A percentile compares a stretch with the other conserved stretches of the same genome.
Evolutionary conservation across 1,139 yeast genomes (phyloP).

Genomic region (Kazachstania sp.): DNA sequence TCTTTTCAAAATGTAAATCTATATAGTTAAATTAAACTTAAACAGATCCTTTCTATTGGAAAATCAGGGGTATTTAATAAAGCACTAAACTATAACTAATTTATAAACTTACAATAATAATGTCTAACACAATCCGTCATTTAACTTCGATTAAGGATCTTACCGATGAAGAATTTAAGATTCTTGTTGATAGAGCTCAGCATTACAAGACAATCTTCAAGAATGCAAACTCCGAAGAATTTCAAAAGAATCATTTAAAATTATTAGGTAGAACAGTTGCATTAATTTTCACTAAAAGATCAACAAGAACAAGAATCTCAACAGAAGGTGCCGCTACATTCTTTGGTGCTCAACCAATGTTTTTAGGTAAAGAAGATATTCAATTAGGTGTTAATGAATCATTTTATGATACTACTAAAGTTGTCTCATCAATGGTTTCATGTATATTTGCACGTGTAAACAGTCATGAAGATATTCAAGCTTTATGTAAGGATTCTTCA

Average conservation of each 20-base stretch:
- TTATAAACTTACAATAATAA: not conserved
- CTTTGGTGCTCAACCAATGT: slow-evolving; percentile 95
- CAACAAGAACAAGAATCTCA: slow-evolving; percentile 90
- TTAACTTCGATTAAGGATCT: slow-evolving; percentile 72
- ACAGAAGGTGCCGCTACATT: slow-evolving; percentile 91
- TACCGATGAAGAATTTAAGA: slow-evolving; percentile 55
- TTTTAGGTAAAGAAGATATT: slow-evolving; percentile 90
- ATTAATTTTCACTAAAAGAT: slow-evolving; percentile 76
- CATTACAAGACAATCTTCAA: slow-evolving; percentile 51
- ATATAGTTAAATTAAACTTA: not conserved
- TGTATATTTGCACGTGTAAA: slow-evolving; percentile 95
- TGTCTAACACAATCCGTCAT: slow-evolving; percentile 45
- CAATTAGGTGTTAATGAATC: slow-evolving; percentile 94
- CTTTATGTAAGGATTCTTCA: slow-evolving; percentile 60
- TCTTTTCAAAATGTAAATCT: not conserved
- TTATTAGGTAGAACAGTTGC: slow-evolving; percentile 77
- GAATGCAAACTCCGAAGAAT: slow-evolving; percentile 38
- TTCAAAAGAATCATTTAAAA: slow-evolving; percentile 44
- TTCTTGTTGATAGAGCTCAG: slow-evolving; percentile 61
- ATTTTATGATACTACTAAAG: slow-evolving; percentile 76
- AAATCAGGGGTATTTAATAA: not conserved
- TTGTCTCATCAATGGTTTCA: slow-evolving; percentile 89
- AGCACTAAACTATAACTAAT: no score
- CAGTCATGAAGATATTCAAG: slow-evolving; percentile 70
- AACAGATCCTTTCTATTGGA: not conserved